Percentiles rank a stretch among this genome's conserved stretches.
phyloP scores from a whole-genome alignment of 2,329 filamentous ascomycete genomes.

The Dactylellina leptospora region DNA sequence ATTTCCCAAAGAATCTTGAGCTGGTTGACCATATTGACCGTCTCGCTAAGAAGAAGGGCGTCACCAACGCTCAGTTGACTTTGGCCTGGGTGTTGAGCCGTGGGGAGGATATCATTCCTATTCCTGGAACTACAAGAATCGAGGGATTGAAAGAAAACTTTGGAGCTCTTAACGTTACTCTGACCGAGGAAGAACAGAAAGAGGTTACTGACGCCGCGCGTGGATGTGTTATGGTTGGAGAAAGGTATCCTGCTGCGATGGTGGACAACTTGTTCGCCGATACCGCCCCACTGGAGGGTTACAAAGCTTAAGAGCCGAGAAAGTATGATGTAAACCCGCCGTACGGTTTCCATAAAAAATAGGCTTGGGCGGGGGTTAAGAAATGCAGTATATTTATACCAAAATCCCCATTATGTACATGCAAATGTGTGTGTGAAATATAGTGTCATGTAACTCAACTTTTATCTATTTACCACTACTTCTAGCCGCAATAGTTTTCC shows the following conservation, averaged over 20 bases:
- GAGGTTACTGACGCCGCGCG: conserved; percentile 48
- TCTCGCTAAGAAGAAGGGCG: conserved; percentile 67
- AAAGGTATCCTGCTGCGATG: conserved; percentile 37
- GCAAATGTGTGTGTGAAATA: neutral
- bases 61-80: conserved; percentile 68
- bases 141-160: conserved; percentile 61
- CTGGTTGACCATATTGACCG: conserved; percentile 65
- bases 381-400: neutral
- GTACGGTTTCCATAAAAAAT: no score
- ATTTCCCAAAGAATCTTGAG: conserved; percentile 68
- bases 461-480: conserved; percentile 28
- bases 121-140: conserved; percentile 65
- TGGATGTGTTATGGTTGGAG: conserved; percentile 41
- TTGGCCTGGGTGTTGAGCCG: conserved; percentile 72
- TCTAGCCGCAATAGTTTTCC: conserved; percentile 20
- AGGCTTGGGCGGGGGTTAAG: no score
- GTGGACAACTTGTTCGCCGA: conserved; percentile 34
- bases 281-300: conserved; percentile 42
- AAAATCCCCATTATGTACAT: conserved; percentile 4
- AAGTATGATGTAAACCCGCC: no score
- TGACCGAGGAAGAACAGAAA: conserved; percentile 50
- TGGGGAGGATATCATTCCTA: conserved; percentile 70
- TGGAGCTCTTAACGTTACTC: conserved; percentile 16
- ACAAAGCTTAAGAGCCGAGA: conserved; percentile 19
- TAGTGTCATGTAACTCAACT: conserved; percentile 13